Conservation (phyloP, 352 stramenopile genomes). For the Globisporangium apiculatum region DNA sequence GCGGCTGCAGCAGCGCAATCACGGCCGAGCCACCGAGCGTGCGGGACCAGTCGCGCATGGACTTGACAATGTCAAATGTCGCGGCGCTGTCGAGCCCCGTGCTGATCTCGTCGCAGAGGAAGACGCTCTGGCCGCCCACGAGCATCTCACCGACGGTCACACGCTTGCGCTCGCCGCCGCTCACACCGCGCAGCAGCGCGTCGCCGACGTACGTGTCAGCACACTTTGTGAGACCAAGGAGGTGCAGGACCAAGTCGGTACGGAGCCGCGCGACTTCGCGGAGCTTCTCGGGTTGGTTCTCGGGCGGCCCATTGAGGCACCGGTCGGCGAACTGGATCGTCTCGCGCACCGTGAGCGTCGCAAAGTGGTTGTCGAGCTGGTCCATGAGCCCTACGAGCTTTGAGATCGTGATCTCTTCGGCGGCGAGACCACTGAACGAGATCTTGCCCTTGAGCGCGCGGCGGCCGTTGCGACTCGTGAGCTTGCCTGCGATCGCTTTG, state of each 20-base stretch:
- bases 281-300: slow-evolving; percentile 38
- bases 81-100: slow-evolving; percentile 88
- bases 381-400: slow-evolving; percentile 66
- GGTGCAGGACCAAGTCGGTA: slow-evolving; percentile 40
- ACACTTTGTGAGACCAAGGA: slow-evolving; percentile 76
- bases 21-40: slow-evolving; percentile 26
- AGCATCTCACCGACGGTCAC: slow-evolving; percentile 91
- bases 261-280: slow-evolving; percentile 39
- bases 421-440: slow-evolving; percentile 32
- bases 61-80: slow-evolving; percentile 82
- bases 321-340: slow-evolving; percentile 92
- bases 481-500: slow-evolving; percentile 47
- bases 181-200: slow-evolving; percentile 75
- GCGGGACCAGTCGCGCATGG: slow-evolving; percentile 35
- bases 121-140: slow-evolving; percentile 44
- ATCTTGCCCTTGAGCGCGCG: slow-evolving; percentile 34
- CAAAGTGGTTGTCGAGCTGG: slow-evolving; percentile 77
- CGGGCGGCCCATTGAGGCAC: too few relatives aligned
- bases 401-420: slow-evolving; percentile 36
- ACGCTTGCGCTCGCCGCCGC: slow-evolving; percentile 78
- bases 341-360: slow-evolving; percentile 89
- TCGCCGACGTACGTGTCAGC: slow-evolving; percentile 79
- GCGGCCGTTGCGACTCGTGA: slow-evolving; percentile 26
- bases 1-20: slow-evolving; percentile 28
- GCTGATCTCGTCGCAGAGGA: slow-evolving; percentile 85